Base-by-base conservation (phyloP, 1,284 basidiomycete genomes). In the Rhizoctonia solani region DNA sequence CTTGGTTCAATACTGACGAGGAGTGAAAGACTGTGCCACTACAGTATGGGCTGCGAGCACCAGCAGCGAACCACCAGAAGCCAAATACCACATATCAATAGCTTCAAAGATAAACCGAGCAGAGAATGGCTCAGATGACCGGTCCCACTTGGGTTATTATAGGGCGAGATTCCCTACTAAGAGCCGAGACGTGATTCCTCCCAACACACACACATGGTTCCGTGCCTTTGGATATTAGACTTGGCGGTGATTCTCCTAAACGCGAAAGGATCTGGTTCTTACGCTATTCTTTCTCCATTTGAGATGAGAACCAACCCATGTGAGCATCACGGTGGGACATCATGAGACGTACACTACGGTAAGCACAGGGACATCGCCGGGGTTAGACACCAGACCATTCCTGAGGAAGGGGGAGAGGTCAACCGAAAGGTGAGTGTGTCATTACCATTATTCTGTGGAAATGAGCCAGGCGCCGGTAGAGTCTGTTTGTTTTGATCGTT, bases 1-100 rank as follows among this genome's bases (percentile, higher is more conserved):
- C 9, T 49, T 21, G 8, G 14, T 11, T 49, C 16, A 16, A 5
- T 34, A 16, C 25, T 44, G n/a, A 65, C 61, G 61, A 54, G 50
- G 61, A 14, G 50, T 65, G 23, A 65, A 65, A 16, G 19, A n/a
- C 29, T 53, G 49, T 8, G 39, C 61, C 1, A 46, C 39, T 32
- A 37, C 27, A 46, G 55, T 25, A n/a, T 58, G 41, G 2, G 27
- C 55, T 27, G 29, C 55, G n/a, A 54, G 16, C 23, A 25, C 46
- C 4, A 63, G 39, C 21, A 65, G 11, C 27, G 50, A 54, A 39
- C 61, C 25, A 32, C 25, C 30, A 1, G 52, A 44, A 14, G 21
- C 13, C 39, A 41, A 13, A 27, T 34, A n/a, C 50, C 29, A 39
- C 61, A 65, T 65, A 32, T 42, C 49, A 23, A 49, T 19, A 3